phyloP scores from a whole-genome alignment of 805 yeast species.

The Metschnikowia koreensis region DNA sequence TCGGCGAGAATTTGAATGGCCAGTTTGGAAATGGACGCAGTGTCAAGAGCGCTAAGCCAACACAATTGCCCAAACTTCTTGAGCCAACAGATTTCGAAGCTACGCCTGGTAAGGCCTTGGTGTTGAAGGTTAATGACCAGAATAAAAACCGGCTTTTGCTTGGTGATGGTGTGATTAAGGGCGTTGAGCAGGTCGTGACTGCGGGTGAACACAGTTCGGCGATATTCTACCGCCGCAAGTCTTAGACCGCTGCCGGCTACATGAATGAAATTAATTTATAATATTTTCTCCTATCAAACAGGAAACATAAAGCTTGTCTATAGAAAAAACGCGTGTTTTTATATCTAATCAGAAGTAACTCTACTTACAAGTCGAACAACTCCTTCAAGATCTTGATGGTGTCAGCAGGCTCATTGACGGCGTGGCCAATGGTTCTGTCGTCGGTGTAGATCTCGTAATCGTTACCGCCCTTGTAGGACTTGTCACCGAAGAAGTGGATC shows the following conservation, averaged over 20 bases:
- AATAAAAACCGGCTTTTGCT: constrained; percentile 49
- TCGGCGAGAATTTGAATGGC: constrained; percentile 85
- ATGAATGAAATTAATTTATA: background rate
- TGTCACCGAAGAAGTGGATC: constrained; percentile 98
- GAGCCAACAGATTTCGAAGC: constrained; percentile 48
- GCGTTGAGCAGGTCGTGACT: constrained; percentile 53
- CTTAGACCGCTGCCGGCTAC: background rate
- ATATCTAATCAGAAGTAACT: constrained; percentile 36
- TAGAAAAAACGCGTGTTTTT: background rate
- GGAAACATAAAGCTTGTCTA: constrained; percentile 4
- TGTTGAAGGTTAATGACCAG: constrained; percentile 31
- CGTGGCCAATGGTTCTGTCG: constrained; percentile 91
- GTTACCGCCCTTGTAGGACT: constrained; percentile 95
- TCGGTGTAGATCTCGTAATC: constrained; percentile 96
- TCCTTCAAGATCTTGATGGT: constrained; percentile 85
- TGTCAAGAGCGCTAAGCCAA: constrained; percentile 56
- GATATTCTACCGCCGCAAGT: constrained; percentile 49
- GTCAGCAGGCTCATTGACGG: constrained; percentile 86
- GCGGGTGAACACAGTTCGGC: constrained; percentile 67
- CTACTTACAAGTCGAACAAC: constrained; percentile 54
- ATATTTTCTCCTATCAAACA: too few relatives aligned
- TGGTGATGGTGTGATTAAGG: constrained; percentile 24
- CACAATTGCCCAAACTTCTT: constrained; percentile 50
- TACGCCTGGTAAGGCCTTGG: constrained; percentile 19
- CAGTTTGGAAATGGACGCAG: constrained; percentile 84